Evolutionary conservation across 306 rosid genomes (phyloP).

Genomic region (Cajanus cajan): DNA sequence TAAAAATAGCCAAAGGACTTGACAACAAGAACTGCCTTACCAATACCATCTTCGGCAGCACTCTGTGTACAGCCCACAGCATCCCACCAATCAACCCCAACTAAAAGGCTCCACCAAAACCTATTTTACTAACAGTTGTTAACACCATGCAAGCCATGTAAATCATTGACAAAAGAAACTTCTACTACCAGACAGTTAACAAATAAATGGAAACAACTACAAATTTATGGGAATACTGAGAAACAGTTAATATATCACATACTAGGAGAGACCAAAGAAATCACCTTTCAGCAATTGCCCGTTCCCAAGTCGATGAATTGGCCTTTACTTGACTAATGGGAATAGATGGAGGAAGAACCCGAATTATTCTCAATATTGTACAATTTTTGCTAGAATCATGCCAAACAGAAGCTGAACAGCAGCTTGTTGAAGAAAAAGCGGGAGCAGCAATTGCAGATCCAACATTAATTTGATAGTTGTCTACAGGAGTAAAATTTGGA

Average conservation of each 20-base stretch:
- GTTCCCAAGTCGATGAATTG: slow-evolving; percentile 88
- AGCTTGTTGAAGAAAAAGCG: slow-evolving; percentile 96
- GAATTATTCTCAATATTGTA: slow-evolving; percentile 75
- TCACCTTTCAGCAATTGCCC: slow-evolving; percentile 98
- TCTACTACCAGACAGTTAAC: slow-evolving; percentile 1
- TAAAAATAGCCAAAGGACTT: background rate
- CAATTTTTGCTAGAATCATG: slow-evolving; percentile 72
- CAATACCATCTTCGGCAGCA: slow-evolving; percentile 99
- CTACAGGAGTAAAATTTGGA: slow-evolving; percentile 81
- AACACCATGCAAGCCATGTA: slow-evolving; percentile 18
- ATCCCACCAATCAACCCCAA: slow-evolving; percentile 99
- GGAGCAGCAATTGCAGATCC: slow-evolving; percentile 99
- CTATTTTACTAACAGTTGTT: slow-evolving; percentile 46
- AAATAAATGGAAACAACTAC: slow-evolving; percentile 5
- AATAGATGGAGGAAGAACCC: slow-evolving; percentile 93
- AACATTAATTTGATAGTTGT: slow-evolving; percentile 89
- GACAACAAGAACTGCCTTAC: slow-evolving; percentile 46
- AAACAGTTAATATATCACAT: background rate
- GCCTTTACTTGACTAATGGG: slow-evolving; percentile 76
- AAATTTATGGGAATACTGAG: slow-evolving; percentile 17
- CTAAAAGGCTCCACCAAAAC: slow-evolving; percentile 99
- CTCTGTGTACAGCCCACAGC: slow-evolving; percentile 99
- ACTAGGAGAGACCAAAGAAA: background rate
- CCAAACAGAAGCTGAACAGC: slow-evolving; percentile 99
- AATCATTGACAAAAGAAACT: slow-evolving; percentile 16